Evolutionary conservation across 108 stramenopile genomes (phyloP).

Genomic region (Skeletonema costatum): DNA sequence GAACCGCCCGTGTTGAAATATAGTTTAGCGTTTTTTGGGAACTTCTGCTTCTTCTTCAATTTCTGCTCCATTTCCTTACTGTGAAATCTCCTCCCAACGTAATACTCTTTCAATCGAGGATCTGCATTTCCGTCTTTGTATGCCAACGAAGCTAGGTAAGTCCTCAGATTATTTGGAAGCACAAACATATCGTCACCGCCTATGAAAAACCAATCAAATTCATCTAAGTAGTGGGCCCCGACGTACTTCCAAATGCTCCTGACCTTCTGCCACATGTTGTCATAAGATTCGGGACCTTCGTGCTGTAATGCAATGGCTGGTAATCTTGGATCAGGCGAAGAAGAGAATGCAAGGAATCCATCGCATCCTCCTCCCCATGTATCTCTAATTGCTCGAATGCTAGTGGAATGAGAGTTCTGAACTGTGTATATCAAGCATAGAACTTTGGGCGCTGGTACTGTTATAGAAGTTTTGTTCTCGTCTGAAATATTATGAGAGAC

Average conservation of each 20-base stretch:
- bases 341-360: constrained; percentile 89
- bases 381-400: constrained; percentile 60
- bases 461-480: background rate
- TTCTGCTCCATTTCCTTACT: constrained; percentile 10
- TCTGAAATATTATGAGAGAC: background rate
- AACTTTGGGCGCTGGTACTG: constrained; percentile 50
- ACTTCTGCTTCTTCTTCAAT: background rate
- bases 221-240: constrained; percentile 74
- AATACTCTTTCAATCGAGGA: constrained; percentile 54
- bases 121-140: constrained; percentile 34
- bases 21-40: background rate
- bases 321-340: constrained; percentile 52
- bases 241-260: constrained; percentile 86
- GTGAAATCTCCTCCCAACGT: constrained; percentile 75
- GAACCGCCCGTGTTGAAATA: constrained; percentile 84
- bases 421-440: constrained; percentile 84
- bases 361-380: constrained; percentile 84
- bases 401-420: constrained; percentile 55
- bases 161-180: constrained; percentile 83
- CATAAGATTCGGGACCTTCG: constrained; percentile 64
- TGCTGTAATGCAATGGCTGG: constrained; percentile 59
- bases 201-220: constrained; percentile 90
- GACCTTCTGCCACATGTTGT: constrained; percentile 90
- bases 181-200: constrained; percentile 95
- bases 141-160: constrained; percentile 52